A percentile compares a stretch with the other conserved stretches of the same genome.
Evolutionary conservation across 805 yeast genomes (phyloP).

Genomic region (Metschnikowia similis): DNA sequence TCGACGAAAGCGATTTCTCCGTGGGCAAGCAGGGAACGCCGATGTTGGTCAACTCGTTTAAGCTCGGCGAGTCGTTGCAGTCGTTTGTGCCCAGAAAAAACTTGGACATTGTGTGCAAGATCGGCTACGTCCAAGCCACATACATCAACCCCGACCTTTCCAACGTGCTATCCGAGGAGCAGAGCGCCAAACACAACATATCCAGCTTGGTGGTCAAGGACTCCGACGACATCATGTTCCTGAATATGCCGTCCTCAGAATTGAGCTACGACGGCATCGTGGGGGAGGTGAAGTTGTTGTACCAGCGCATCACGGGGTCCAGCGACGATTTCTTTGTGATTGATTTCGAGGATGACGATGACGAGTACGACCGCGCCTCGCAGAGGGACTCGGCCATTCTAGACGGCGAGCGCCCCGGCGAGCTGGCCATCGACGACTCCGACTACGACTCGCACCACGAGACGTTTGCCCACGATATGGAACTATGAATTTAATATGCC

Average conservation of each 20-base stretch:
- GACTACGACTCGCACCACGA: conserved; percentile 31
- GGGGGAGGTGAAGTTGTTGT: conserved; percentile 72
- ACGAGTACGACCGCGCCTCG: conserved; percentile 25
- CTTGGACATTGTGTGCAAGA: conserved; percentile 39
- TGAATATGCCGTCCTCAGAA: conserved; percentile 75
- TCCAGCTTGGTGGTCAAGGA: conserved; percentile 16
- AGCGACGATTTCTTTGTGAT: conserved; percentile 95
- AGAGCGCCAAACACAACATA: conserved; percentile 22
- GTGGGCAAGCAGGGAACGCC: conserved; percentile 50
- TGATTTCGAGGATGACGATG: conserved; percentile 94
- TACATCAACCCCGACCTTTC: conserved; percentile 35
- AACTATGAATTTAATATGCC: conserved; percentile 19
- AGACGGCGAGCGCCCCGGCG: conserved; percentile 12
- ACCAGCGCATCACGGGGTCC: conserved; percentile 79
- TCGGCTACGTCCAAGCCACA: conserved; percentile 38
- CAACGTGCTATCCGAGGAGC: conserved; percentile 30
- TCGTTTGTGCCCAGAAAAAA: conserved; percentile 81
- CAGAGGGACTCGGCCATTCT: neutral
- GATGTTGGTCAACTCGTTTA: conserved; percentile 66
- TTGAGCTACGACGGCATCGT: conserved; percentile 88
- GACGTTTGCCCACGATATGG: conserved; percentile 44
- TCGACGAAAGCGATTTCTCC: conserved; percentile 31
- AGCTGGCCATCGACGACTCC: conserved; percentile 18
- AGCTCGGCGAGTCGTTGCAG: conserved; percentile 79
- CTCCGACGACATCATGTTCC: conserved; percentile 28